Percentiles rank a stretch among this genome's conserved stretches.
Evolutionary conservation across 192 early-diverging fungal genomes (phyloP).

Genomic region (Chytriomyces sp.): DNA sequence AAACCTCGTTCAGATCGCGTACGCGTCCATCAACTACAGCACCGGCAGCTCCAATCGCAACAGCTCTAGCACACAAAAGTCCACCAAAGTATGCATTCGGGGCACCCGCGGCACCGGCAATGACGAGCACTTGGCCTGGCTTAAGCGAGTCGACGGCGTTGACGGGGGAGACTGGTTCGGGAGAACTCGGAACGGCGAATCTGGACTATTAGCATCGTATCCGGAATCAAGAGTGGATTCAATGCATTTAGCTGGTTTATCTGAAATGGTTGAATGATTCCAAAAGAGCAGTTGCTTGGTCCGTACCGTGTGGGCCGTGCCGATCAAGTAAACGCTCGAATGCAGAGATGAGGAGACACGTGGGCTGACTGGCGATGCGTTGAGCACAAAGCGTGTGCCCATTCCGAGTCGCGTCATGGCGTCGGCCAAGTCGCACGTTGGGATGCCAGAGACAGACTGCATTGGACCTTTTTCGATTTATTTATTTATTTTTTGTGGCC

Average conservation of each 20-base stretch:
- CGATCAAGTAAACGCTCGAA: not conserved
- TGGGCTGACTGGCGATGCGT: slow-evolving; percentile 8
- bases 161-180: not conserved
- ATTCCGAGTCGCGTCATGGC: slow-evolving; percentile 47
- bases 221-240: not conserved
- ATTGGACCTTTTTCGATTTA: no score
- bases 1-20: slow-evolving; percentile 53
- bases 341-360: not conserved
- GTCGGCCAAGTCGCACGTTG: slow-evolving; percentile 54
- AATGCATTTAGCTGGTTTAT: no score
- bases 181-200: not conserved
- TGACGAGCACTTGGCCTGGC: slow-evolving; percentile 47
- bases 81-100: slow-evolving; percentile 63
- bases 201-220: no score
- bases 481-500: no score
- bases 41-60: slow-evolving; percentile 38
- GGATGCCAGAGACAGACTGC: slow-evolving; percentile 28
- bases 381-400: slow-evolving; percentile 9
- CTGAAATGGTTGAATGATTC: no score
- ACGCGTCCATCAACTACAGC: slow-evolving; percentile 54
- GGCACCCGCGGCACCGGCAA: slow-evolving; percentile 37
- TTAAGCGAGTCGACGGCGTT: slow-evolving; percentile 44
- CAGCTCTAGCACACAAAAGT: slow-evolving; percentile 51
- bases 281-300: not conserved
- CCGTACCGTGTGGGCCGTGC: slow-evolving; percentile 13